phyloP scores from a whole-genome alignment of 2,329 filamentous ascomycete genomes.

The Calonectria ilicicola region DNA sequence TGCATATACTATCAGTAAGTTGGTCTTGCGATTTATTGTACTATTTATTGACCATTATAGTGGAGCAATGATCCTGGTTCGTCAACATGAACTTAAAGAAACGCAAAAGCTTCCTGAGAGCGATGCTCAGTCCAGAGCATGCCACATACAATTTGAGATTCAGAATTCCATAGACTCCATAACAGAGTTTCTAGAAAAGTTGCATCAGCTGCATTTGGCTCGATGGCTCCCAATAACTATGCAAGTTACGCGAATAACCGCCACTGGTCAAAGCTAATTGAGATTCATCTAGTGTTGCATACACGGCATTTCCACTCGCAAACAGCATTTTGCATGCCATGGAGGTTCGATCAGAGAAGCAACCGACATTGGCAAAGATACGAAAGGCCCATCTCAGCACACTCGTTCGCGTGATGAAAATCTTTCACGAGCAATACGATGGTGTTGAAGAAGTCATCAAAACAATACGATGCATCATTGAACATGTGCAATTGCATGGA shows the following conservation, averaged over 20 bases:
- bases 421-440: slow-evolving; percentile 11
- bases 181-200: background rate
- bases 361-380: background rate
- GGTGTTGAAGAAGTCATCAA: background rate
- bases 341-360: background rate
- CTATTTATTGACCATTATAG: background rate
- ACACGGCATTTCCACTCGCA: background rate
- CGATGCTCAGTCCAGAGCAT: background rate
- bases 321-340: background rate
- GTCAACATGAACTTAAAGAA: background rate
- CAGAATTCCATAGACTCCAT: background rate
- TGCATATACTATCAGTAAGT: slow-evolving; percentile 12
- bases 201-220: background rate
- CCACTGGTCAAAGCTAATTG: too few species aligned
- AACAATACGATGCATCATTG: background rate
- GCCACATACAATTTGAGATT: background rate
- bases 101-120: background rate
- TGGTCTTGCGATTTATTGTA: background rate
- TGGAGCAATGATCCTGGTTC: background rate
- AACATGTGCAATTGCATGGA: background rate
- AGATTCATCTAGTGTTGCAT: background rate
- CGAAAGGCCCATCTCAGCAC: background rate
- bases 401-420: background rate
- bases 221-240: slow-evolving; percentile 1
- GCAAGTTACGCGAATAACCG: background rate